phyloP scores from a whole-genome alignment of 2,329 filamentous ascomycete genomes.

The Plectosphaerella plurivora region DNA sequence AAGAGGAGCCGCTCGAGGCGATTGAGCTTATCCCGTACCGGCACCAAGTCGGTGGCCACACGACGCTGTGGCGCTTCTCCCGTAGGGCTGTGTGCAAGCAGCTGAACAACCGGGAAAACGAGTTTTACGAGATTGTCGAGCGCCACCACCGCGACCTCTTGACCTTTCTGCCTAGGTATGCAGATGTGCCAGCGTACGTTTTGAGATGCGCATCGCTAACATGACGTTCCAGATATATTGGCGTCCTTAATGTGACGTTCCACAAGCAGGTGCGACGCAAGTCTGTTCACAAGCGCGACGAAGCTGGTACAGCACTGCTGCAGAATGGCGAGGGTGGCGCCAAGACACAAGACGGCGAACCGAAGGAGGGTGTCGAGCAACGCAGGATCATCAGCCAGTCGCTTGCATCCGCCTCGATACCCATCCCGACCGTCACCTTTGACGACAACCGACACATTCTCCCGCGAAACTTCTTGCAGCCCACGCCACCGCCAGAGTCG shows the following conservation, averaged over 20 bases:
- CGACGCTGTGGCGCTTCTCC: slow-evolving; percentile 93
- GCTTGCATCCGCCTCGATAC: slow-evolving; percentile 57
- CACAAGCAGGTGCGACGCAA: slow-evolving; percentile 73
- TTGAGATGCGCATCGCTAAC: neutral
- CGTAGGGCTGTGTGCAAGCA: slow-evolving; percentile 95
- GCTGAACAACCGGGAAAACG: slow-evolving; percentile 95
- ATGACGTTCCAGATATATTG: slow-evolving; percentile 73
- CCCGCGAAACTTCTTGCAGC: slow-evolving; percentile 74
- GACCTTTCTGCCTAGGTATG: slow-evolving; percentile 81
- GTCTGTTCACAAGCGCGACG: slow-evolving; percentile 48
- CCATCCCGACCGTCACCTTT: slow-evolving; percentile 85
- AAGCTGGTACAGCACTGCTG: slow-evolving; percentile 20
- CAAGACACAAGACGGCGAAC: slow-evolving; percentile 5
- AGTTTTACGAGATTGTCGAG: slow-evolving; percentile 97
- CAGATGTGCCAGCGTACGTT: slow-evolving; percentile 4
- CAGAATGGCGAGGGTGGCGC: slow-evolving; percentile 6
- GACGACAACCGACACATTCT: slow-evolving; percentile 94
- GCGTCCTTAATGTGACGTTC: slow-evolving; percentile 93
- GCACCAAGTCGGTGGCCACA: slow-evolving; percentile 96
- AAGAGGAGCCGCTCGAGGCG: slow-evolving; percentile 68
- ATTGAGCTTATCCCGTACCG: slow-evolving; percentile 96
- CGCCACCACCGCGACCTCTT: slow-evolving; percentile 84
- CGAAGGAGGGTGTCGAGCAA: slow-evolving; percentile 13
- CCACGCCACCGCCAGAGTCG: slow-evolving; percentile 35
- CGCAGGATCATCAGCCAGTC: slow-evolving; percentile 66